These are phyloP conservation scores for Cucumis sativus DNA, from an alignment of 306 rosid species.

Conservation along the genomic window DNA sequence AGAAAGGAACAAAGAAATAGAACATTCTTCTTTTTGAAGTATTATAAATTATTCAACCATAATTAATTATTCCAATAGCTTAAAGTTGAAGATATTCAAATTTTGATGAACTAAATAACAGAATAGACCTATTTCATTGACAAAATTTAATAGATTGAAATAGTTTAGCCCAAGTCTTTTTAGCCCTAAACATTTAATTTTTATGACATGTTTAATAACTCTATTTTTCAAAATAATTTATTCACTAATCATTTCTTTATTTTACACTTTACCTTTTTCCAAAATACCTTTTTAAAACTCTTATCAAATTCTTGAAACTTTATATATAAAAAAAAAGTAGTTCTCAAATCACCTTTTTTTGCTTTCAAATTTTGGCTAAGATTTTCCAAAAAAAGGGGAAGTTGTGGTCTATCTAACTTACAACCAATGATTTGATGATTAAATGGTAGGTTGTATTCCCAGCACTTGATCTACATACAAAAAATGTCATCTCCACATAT, in stretches of 20 bases:
- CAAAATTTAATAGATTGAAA: too few relatives aligned
- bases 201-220: too few relatives aligned
- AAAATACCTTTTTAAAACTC: neutral
- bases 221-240: neutral
- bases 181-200: too few relatives aligned
- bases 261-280: neutral
- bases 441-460: conserved; percentile 60
- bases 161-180: too few relatives aligned
- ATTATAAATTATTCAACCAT: too few relatives aligned
- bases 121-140: too few relatives aligned
- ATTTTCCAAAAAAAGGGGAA: neutral
- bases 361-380: neutral
- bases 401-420: neutral
- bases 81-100: too few relatives aligned
- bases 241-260: neutral
- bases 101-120: too few relatives aligned
- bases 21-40: too few relatives aligned
- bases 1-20: too few relatives aligned
- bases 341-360: neutral
- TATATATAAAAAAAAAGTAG: neutral
- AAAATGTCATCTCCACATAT: conserved; percentile 60
- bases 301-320: neutral
- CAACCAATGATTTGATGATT: neutral
- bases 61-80: too few relatives aligned
- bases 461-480: conserved; percentile 52